Evolutionary conservation across 139 green algal species (phyloP), one percentile per base, ranked within the genome.

Genomic region (Auxenochlorella protothecoides): DNA sequence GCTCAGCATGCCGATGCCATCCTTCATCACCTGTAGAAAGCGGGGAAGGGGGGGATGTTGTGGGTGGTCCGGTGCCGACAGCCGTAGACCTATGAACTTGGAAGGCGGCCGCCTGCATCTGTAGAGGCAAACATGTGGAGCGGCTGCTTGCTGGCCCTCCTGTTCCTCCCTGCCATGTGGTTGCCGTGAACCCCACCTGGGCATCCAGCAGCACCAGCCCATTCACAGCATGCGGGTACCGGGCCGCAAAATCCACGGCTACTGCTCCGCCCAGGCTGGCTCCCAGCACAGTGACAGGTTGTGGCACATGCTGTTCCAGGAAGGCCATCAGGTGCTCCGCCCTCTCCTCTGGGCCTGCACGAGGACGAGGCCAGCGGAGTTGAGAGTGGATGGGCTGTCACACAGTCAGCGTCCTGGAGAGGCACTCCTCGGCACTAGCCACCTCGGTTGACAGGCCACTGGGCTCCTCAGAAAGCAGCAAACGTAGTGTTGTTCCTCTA

Each of bases 201-300:
- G 86, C 84, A 72, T 92, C 89, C 12, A 88, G 73, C 10, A 97
- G 77, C n/a, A 96, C 85, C 4, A 97, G 72, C 61, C 72, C 76
- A 7, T 80, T 52, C 3, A 97, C 85, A 3, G 79, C 79, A 73
- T 97, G 85, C 8, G 90, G 90, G 69, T 96, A 81, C 0, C 74
- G 56, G 0, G 89, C 55, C 0, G 93, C 90, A 79, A 97, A 97
- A 65, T 98, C 92, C 55, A 97, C 80, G 3, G 94, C 93, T 5
- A 90, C 84, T 1, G 93, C 88, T 2, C 93, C 95, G 2, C 94
- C 94, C 5, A 99, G 70, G 65, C 77, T 90, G 10, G 86, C 85
- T 9, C 94, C 94, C 16, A 93, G 53, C 55, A 97, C 59, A 3
- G 68, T 72, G 51, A 51, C 68, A 1, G 68, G 61, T 11, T 53